A percentile compares a stretch with the other conserved stretches of the same genome.
phyloP scores from a whole-genome alignment of 352 stramenopile genomes.

The Phytophthora colocasiae region DNA sequence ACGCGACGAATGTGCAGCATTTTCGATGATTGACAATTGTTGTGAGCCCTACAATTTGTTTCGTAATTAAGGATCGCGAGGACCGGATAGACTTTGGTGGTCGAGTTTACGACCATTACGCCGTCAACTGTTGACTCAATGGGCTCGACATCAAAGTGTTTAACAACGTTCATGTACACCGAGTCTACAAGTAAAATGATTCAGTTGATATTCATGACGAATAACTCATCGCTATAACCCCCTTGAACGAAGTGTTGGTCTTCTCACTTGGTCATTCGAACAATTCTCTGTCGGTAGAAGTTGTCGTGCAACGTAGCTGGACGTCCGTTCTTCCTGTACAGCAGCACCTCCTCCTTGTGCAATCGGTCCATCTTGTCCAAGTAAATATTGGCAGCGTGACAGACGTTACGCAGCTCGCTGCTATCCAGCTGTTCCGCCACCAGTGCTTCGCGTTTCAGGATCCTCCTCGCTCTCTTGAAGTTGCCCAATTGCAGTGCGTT shows the following conservation, averaged over 20 bases:
- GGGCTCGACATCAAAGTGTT: not conserved
- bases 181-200: not conserved
- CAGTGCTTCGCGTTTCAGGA: slow-evolving; percentile 53
- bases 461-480: slow-evolving; percentile 62
- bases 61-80: not conserved
- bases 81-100: slow-evolving; percentile 1
- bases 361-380: slow-evolving; percentile 70
- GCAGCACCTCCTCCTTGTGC: slow-evolving; percentile 58
- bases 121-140: not conserved
- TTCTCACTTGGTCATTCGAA: slow-evolving; percentile 63
- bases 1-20: slow-evolving; percentile 33
- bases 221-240: not conserved
- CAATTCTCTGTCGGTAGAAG: slow-evolving; percentile 83
- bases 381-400: slow-evolving; percentile 69
- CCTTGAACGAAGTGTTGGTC: not conserved
- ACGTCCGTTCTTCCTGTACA: slow-evolving; percentile 34
- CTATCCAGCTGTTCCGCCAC: slow-evolving; percentile 60
- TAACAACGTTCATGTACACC: not conserved
- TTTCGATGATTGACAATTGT: not conserved
- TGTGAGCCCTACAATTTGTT: slow-evolving; percentile 2
- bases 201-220: not conserved
- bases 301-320: slow-evolving; percentile 62
- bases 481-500: slow-evolving; percentile 75
- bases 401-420: slow-evolving; percentile 67
- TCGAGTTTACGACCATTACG: slow-evolving; percentile 1